phyloP scores from a whole-genome alignment of 495 filamentous ascomycete genomes.

The Penicillium roqueforti region DNA sequence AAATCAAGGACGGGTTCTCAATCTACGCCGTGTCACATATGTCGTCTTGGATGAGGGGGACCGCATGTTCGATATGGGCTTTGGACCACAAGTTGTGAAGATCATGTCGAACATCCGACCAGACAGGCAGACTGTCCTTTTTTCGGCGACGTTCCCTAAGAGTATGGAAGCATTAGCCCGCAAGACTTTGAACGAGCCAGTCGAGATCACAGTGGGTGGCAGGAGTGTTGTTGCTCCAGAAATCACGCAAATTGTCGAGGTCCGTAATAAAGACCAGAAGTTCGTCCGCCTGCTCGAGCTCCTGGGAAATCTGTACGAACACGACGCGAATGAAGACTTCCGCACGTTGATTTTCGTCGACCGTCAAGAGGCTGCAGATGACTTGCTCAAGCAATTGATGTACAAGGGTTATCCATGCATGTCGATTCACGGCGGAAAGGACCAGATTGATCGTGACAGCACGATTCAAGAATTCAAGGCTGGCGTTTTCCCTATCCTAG shows the following conservation, averaged over 20 bases:
- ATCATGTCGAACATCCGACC: slow-evolving; percentile 88
- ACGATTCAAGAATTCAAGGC: slow-evolving; percentile 94
- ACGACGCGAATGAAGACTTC: slow-evolving; percentile 76
- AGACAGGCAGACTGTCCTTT: slow-evolving; percentile 87
- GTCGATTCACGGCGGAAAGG: slow-evolving; percentile 95
- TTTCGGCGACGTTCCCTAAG: slow-evolving; percentile 94
- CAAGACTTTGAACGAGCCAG: slow-evolving; percentile 77
- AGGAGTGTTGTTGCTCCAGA: slow-evolving; percentile 89
- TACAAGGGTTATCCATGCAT: slow-evolving; percentile 89
- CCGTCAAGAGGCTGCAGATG: slow-evolving; percentile 89
- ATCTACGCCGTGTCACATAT: slow-evolving; percentile 83
- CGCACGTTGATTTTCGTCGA: slow-evolving; percentile 92
- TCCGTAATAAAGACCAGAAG: slow-evolving; percentile 78
- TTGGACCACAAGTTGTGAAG: slow-evolving; percentile 97
- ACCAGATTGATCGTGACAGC: slow-evolving; percentile 91
- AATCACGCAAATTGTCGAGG: slow-evolving; percentile 90
- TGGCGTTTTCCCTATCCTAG: slow-evolving; percentile 81
- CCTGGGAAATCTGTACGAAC: slow-evolving; percentile 79
- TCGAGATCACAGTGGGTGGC: slow-evolving; percentile 91
- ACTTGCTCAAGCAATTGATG: slow-evolving; percentile 74
- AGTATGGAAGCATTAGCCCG: slow-evolving; percentile 89
- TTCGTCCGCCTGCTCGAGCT: slow-evolving; percentile 80
- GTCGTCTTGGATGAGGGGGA: slow-evolving; percentile 96
- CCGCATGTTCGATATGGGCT: slow-evolving; percentile 99
- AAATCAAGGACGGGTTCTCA: slow-evolving; percentile 89